Evolutionary conservation across 2,329 filamentous ascomycete genomes (phyloP), one percentile per base, ranked within the genome.

Genomic region (Pyrenochaeta sp.): DNA sequence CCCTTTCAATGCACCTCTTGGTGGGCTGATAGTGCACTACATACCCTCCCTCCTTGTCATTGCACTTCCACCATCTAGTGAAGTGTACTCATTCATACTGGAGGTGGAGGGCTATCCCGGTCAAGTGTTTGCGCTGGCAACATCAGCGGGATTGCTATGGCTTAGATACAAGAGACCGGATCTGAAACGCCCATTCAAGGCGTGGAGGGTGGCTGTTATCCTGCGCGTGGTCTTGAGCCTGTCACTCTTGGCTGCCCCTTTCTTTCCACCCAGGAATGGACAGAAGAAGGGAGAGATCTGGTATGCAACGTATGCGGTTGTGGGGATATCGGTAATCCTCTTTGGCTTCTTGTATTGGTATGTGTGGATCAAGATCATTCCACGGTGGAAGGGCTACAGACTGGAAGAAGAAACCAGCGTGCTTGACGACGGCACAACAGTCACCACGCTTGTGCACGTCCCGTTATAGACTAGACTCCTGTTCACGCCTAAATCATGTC

Each of bases 31-130:
- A 3, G 81, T 91, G 1, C 88, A 91, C 66, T 91, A 86, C 66
- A 80, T 92, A 30, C 89, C 89, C 0, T 90, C 88, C 0, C 65
- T 90, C 0, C 77, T 91, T 1, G 88, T 91, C 2, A 90, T 92
- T 49, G 75, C 82, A 0, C 78, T 90, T 0, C 88, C 89, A 0
- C 88, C 89, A 0, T 86, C 88, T 0, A 81, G 82, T 2, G 85
- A 89, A 46, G 86, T 90, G 0, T 92, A 91, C 74, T 88, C 86
- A 9, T 91, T 92, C 66, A 91, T 92, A 28, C 78, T 91, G 0
- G 88, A 92, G 46, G 86, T 91, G 0, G 89, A 91, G 67, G 88
- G 86, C 0, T 91, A 91, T 63, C 85, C 88, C 0, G 86, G 81
- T 0, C 86, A 90, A 56, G 79, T 91, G 13, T 83, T 88, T 54